Conservation (phyloP, 768 basidiomycete genomes). For the Termitomyces sp. region DNA sequence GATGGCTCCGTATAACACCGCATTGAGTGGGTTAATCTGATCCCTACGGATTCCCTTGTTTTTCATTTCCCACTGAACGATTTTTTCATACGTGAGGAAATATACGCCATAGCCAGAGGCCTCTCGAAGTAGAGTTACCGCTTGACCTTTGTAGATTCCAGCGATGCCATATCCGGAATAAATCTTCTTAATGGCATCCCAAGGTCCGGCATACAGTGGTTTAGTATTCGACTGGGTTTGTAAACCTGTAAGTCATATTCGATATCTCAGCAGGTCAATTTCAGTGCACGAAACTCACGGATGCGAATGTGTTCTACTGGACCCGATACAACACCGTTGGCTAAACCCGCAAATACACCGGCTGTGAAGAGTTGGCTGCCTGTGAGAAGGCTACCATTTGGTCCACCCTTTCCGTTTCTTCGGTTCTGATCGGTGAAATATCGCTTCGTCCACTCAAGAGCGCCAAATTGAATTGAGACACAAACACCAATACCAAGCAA, state of each 20-base stretch:
- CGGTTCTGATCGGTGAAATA: constrained; percentile 63
- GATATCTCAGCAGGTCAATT: constrained; percentile 1
- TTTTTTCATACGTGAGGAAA: constrained; percentile 89
- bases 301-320: constrained; percentile 98
- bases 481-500: constrained; percentile 90
- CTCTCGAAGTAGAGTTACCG: constrained; percentile 81
- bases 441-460: constrained; percentile 81
- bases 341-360: constrained; percentile 82
- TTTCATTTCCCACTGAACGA: constrained; percentile 83
- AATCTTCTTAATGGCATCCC: constrained; percentile 86
- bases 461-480: constrained; percentile 95
- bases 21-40: constrained; percentile 70
- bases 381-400: constrained; percentile 54
- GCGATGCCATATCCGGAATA: constrained; percentile 65
- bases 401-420: constrained; percentile 52
- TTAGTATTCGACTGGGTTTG: constrained; percentile 85
- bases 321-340: constrained; percentile 90
- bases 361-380: constrained; percentile 64
- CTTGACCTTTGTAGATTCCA: constrained; percentile 92
- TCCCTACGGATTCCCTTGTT: constrained; percentile 65
- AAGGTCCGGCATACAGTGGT: constrained; percentile 76
- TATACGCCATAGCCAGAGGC: constrained; percentile 80
- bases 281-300: constrained; percentile 42
- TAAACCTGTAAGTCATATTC: constrained; percentile 48
- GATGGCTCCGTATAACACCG: constrained; percentile 83